Conservation (phyloP, 495 filamentous ascomycete genomes). For the Penicillium pancosmium region DNA sequence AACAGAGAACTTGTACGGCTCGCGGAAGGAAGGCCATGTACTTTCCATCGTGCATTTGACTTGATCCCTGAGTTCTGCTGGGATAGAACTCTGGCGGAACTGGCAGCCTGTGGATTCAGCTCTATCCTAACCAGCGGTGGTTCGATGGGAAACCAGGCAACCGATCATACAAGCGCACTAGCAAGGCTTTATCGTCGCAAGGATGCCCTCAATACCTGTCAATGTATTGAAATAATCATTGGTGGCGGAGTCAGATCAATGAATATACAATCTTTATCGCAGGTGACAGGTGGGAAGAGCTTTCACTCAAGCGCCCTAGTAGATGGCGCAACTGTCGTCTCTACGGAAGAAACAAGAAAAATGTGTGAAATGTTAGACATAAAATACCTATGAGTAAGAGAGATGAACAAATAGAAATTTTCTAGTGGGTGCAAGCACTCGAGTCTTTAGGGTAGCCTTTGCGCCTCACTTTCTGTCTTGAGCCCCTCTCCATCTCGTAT, state of each 20-base stretch:
- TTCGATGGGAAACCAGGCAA: slow-evolving; percentile 20
- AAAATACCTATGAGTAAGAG: too few relatives aligned
- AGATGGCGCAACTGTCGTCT: background rate
- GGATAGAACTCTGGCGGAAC: slow-evolving; percentile 31
- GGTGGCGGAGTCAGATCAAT: slow-evolving; percentile 44
- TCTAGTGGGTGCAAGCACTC: too few relatives aligned
- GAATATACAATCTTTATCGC: slow-evolving; percentile 35
- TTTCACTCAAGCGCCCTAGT: slow-evolving; percentile 47
- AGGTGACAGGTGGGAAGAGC: slow-evolving; percentile 25
- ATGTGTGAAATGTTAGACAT: too few relatives aligned
- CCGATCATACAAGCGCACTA: slow-evolving; percentile 23
- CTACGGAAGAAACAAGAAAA: background rate
- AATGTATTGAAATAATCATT: slow-evolving; percentile 28
- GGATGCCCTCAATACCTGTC: background rate
- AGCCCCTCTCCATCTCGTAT: too few relatives aligned
- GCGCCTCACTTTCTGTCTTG: too few relatives aligned
- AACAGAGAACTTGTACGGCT: slow-evolving; percentile 42
- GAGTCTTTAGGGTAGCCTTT: too few relatives aligned
- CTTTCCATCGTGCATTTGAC: slow-evolving; percentile 59
- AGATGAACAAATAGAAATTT: too few relatives aligned
- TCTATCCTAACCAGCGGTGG: slow-evolving; percentile 54
- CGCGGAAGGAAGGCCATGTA: slow-evolving; percentile 48
- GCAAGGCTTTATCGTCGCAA: slow-evolving; percentile 2
- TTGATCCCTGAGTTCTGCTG: slow-evolving; percentile 31
- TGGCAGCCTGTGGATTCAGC: slow-evolving; percentile 46